Conservation (phyloP, 768 basidiomycete species). For the Boletus bicolor region DNA sequence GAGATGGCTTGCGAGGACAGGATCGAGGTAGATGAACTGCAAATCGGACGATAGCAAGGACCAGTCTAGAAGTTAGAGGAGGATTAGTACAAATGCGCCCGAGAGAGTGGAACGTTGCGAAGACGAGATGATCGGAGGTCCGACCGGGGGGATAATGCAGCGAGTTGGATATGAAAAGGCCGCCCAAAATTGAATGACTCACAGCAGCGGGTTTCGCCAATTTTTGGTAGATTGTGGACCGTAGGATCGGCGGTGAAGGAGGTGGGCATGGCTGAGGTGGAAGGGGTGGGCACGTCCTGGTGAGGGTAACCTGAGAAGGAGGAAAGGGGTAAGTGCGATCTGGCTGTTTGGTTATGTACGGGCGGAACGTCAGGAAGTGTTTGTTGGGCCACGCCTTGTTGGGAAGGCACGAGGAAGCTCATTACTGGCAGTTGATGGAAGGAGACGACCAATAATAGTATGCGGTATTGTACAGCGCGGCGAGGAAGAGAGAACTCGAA, state of each 20-base stretch:
- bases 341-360: constrained; percentile 33
- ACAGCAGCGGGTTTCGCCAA: constrained; percentile 79
- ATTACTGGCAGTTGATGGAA: constrained; percentile 25
- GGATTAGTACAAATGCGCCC: constrained; percentile 22
- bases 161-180: constrained; percentile 8
- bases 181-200: constrained; percentile 31
- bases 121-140: constrained; percentile 24
- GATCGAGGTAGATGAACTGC: constrained; percentile 80
- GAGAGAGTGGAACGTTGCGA: constrained; percentile 10
- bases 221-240: constrained; percentile 44
- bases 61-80: constrained; percentile 56
- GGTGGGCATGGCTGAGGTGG: constrained; percentile 27
- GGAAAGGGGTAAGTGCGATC: constrained; percentile 39
- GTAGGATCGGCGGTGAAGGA: constrained; percentile 37
- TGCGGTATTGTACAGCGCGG: constrained; percentile 15
- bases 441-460: constrained; percentile 21
- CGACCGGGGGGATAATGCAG: constrained; percentile 10
- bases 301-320: constrained; percentile 36
- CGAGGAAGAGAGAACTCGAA: constrained; percentile 5
- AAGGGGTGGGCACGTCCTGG: constrained; percentile 29
- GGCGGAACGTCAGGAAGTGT: constrained; percentile 23
- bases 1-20: constrained; percentile 71
- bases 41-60: constrained; percentile 72
- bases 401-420: constrained; percentile 35
- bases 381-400: constrained; percentile 33